Evolutionary conservation across 2,329 filamentous ascomycete species (phyloP).

Genomic region (Pleoardoris graminearum): DNA sequence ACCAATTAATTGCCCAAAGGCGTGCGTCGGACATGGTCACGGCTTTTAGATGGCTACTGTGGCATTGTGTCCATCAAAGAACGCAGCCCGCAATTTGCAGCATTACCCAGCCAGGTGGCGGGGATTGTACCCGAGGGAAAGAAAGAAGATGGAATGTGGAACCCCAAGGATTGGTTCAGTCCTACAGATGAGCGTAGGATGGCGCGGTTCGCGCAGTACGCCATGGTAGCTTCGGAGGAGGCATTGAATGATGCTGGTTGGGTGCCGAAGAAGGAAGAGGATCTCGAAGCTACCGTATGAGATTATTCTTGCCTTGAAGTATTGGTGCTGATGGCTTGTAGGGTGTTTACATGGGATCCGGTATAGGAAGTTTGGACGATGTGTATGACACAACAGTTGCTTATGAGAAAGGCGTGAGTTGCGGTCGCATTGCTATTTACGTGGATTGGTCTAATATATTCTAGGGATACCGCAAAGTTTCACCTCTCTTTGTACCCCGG

Average conservation of each 20-base stretch:
- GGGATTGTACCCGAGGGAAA: conserved; percentile 71
- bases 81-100: conserved; percentile 65
- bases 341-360: conserved; percentile 92
- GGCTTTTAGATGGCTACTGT: conserved; percentile 76
- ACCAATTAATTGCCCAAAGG: conserved; percentile 49
- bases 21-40: conserved; percentile 75
- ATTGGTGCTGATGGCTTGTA: conserved; percentile 28
- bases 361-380: conserved; percentile 92
- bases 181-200: conserved; percentile 70
- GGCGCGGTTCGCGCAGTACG: conserved; percentile 91
- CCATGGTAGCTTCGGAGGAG: conserved; percentile 82
- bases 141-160: conserved; percentile 50
- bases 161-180: conserved; percentile 51
- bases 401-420: conserved; percentile 71
- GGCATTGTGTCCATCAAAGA: conserved; percentile 75
- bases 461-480: conserved; percentile 89
- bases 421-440: neutral
- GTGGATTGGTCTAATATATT: neutral
- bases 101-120: conserved; percentile 82
- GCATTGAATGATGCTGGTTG: conserved; percentile 82
- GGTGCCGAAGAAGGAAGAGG: conserved; percentile 62
- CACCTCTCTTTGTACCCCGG: conserved; percentile 89
- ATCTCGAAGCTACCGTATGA: conserved; percentile 70
- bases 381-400: conserved; percentile 81
- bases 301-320: neutral